phyloP scores from a whole-genome alignment of 164 flowering plant genomes.

The Taxillus chinensis region DNA sequence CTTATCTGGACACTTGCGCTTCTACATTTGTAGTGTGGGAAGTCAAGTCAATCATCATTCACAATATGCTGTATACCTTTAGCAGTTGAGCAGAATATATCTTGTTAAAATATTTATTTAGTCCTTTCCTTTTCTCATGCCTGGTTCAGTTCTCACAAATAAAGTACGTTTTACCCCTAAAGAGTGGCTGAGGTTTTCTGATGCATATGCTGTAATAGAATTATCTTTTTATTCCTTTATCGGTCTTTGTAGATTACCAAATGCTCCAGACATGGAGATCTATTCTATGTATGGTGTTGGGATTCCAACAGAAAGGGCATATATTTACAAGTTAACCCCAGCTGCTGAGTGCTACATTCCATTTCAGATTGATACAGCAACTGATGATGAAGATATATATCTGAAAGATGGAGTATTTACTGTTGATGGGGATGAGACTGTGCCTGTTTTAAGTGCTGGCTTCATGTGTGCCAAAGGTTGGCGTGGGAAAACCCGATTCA shows the following conservation, averaged over 20 bases:
- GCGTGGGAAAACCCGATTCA: slow-evolving; percentile 89
- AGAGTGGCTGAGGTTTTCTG: too few relatives aligned
- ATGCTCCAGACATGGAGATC: slow-evolving; percentile 95
- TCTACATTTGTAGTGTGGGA: too few relatives aligned
- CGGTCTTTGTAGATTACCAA: slow-evolving; percentile 58
- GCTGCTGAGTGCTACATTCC: slow-evolving; percentile 82
- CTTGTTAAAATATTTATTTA: too few relatives aligned
- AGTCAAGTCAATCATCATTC: too few relatives aligned
- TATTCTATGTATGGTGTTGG: slow-evolving; percentile 93
- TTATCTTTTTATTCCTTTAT: too few relatives aligned
- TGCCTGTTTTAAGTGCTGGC: slow-evolving; percentile 90
- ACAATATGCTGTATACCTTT: too few relatives aligned
- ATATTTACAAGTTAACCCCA: slow-evolving; percentile 54
- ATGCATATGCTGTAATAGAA: too few relatives aligned
- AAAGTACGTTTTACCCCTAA: too few relatives aligned
- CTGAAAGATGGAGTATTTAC: slow-evolving; percentile 65
- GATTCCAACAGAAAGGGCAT: slow-evolving; percentile 89
- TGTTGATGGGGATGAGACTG: slow-evolving; percentile 91
- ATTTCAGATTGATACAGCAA: slow-evolving; percentile 73
- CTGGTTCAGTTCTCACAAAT: too few relatives aligned
- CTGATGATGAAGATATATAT: slow-evolving; percentile 43
- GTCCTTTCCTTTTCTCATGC: too few relatives aligned
- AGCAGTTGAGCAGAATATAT: too few relatives aligned
- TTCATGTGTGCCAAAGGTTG: slow-evolving; percentile 95
- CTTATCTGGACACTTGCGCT: too few relatives aligned